Conservation (phyloP, 257 asterid genomes). For the Lycium barbarum region DNA sequence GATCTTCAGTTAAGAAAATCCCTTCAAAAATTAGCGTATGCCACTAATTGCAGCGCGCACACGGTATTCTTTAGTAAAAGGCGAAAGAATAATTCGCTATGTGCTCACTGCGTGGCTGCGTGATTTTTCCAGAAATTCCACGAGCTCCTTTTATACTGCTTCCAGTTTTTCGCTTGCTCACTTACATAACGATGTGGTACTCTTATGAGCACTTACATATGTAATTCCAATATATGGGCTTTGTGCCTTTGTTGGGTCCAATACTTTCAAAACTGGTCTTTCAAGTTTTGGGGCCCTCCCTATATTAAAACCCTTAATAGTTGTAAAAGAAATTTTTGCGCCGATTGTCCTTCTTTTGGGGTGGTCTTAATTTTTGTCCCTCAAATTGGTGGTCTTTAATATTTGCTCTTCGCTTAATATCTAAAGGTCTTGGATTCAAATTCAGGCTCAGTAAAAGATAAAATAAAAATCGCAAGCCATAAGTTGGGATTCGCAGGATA, state of each 20-base stretch:
- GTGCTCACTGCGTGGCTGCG: background rate
- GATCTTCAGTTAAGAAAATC: background rate
- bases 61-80: conserved; percentile 13
- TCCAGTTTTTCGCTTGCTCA: background rate
- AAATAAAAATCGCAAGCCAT: no score
- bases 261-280: background rate
- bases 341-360: no score
- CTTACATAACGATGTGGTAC: background rate
- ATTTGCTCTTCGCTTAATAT: no score
- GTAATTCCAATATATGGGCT: background rate
- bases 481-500: no score
- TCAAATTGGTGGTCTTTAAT: no score
- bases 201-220: background rate
- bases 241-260: conserved; percentile 6
- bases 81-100: background rate
- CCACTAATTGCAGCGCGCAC: background rate
- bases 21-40: background rate
- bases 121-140: fast-evolving
- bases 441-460: no score
- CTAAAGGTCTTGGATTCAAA: no score
- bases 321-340: no score
- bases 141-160: background rate
- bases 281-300: no score
- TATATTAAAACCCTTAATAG: no score
- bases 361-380: no score